Percentiles rank a stretch among this genome's conserved stretches.
These are phyloP conservation scores for Rasamsonia emersonii DNA, from an alignment of 2,329 filamentous ascomycete genomes.

Conservation along the genomic window DNA sequence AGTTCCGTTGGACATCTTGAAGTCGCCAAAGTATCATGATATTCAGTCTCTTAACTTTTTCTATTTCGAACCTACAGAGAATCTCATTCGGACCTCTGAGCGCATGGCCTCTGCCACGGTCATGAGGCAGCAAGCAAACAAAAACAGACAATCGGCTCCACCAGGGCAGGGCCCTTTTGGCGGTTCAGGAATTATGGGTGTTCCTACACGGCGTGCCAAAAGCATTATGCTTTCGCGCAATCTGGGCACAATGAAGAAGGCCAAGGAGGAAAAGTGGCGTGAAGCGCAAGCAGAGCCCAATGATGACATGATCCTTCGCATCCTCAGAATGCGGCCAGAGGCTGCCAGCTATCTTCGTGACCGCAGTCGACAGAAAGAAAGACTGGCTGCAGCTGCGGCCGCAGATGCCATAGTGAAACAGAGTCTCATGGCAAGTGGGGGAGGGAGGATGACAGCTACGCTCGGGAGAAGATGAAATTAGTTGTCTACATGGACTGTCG, in stretches of 20 bases:
- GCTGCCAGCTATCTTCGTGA: conserved; percentile 81
- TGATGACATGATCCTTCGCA: conserved; percentile 95
- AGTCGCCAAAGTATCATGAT: conserved; percentile 97
- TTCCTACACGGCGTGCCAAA: conserved; percentile 45
- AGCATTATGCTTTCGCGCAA: conserved; percentile 93
- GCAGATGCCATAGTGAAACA: conserved; percentile 92
- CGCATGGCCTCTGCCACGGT: conserved; percentile 86
- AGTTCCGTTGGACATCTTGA: conserved; percentile 82
- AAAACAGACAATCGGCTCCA: conserved; percentile 64
- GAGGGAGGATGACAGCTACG: conserved; percentile 44
- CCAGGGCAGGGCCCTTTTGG: conserved; percentile 37
- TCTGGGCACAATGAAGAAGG: conserved; percentile 89
- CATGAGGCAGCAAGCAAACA: conserved; percentile 60
- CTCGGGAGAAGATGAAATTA: conserved; percentile 23
- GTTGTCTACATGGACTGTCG: no score
- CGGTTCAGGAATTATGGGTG: conserved; percentile 42
- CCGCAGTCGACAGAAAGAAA: conserved; percentile 84
- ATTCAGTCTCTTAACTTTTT: conserved; percentile 96
- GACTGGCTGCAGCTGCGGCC: conserved; percentile 79
- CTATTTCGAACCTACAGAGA: conserved; percentile 89
- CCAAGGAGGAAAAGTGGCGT: conserved; percentile 90
- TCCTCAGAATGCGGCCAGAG: conserved; percentile 89
- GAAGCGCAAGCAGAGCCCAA: conserved; percentile 94
- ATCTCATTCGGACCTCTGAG: conserved; percentile 88
- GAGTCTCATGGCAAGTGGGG: conserved; percentile 60